Evolutionary conservation across 2,329 filamentous ascomycete genomes (phyloP).

Genomic region (Fusarium pseudoanthophilum): DNA sequence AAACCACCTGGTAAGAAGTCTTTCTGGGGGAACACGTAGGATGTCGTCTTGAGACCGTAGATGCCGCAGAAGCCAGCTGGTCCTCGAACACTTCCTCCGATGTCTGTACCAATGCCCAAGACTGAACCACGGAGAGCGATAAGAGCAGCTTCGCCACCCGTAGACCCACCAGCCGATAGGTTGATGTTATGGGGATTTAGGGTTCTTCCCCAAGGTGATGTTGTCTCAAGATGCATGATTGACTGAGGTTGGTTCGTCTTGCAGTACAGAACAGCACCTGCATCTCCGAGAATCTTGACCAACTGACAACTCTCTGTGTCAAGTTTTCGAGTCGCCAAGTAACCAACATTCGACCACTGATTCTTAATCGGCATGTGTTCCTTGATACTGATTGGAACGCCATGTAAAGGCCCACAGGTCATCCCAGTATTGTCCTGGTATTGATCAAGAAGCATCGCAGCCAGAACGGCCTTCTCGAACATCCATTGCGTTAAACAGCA

Average conservation of each 20-base stretch:
- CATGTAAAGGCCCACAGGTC: conserved; percentile 38
- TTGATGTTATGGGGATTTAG: conserved; percentile 70
- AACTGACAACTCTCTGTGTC: conserved; percentile 63
- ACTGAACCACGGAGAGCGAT: conserved; percentile 53
- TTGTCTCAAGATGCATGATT: conserved; percentile 64
- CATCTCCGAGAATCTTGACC: conserved; percentile 63
- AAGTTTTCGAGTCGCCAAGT: conserved; percentile 61
- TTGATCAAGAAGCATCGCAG: conserved; percentile 54
- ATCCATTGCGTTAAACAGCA: conserved; percentile 64
- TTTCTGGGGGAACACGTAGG: conserved; percentile 42
- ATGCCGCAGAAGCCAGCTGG: conserved; percentile 47
- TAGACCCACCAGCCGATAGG: conserved; percentile 70
- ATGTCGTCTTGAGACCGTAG: conserved; percentile 40
- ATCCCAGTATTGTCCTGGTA: conserved; percentile 51
- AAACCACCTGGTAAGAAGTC: conserved; percentile 41
- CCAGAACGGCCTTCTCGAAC: conserved; percentile 59
- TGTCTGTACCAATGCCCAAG: conserved; percentile 53
- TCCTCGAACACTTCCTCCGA: conserved; percentile 50
- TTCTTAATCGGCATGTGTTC: conserved; percentile 68
- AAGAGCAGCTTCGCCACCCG: conserved; percentile 63
- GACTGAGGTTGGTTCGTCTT: conserved; percentile 72
- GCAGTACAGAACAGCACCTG: conserved; percentile 60
- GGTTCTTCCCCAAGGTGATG: conserved; percentile 67
- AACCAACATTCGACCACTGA: conserved; percentile 61
- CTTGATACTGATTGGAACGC: conserved; percentile 43